phyloP scores from a whole-genome alignment of 2,329 filamentous ascomycete species.

The Diaporthe vaccinii region DNA sequence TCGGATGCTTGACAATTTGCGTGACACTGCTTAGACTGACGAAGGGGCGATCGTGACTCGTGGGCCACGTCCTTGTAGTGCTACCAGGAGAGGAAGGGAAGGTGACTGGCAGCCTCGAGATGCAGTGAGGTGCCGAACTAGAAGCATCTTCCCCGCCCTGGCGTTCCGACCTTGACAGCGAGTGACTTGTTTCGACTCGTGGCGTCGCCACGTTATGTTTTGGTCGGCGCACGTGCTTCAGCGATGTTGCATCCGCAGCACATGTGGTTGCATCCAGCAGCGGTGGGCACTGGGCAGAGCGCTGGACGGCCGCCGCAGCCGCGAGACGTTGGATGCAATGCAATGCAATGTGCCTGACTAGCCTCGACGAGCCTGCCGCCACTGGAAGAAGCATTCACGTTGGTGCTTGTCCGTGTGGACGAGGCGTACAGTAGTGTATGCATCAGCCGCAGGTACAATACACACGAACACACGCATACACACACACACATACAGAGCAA shows the following conservation, averaged over 20 bases:
- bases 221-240: slow-evolving; percentile 28
- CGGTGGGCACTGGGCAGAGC: slow-evolving; percentile 10
- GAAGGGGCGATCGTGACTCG: slow-evolving; percentile 12
- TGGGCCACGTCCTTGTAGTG: neutral
- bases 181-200: slow-evolving; percentile 27
- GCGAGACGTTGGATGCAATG: slow-evolving; percentile 26
- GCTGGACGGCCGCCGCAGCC: slow-evolving; percentile 23
- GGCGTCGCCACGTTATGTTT: slow-evolving; percentile 15
- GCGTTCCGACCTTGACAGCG: slow-evolving; percentile 10
- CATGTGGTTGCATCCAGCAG: slow-evolving; percentile 19
- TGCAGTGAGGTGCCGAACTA: slow-evolving; percentile 16
- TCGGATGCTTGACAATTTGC: slow-evolving; percentile 20
- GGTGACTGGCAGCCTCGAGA: slow-evolving; percentile 12
- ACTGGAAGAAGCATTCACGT: neutral
- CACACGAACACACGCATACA: neutral
- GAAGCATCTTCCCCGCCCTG: slow-evolving; percentile 21
- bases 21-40: slow-evolving; percentile 15
- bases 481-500: neutral
- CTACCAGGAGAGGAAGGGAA: neutral
- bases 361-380: slow-evolving; percentile 8
- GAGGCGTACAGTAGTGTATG: neutral
- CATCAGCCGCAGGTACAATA: slow-evolving; percentile 14
- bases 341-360: slow-evolving; percentile 32
- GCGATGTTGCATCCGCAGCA: slow-evolving; percentile 20
- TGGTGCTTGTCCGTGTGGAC: neutral